These are phyloP conservation scores for Ogataea paradorogensis DNA, from an alignment of 805 yeast species.

Conservation along the genomic window DNA sequence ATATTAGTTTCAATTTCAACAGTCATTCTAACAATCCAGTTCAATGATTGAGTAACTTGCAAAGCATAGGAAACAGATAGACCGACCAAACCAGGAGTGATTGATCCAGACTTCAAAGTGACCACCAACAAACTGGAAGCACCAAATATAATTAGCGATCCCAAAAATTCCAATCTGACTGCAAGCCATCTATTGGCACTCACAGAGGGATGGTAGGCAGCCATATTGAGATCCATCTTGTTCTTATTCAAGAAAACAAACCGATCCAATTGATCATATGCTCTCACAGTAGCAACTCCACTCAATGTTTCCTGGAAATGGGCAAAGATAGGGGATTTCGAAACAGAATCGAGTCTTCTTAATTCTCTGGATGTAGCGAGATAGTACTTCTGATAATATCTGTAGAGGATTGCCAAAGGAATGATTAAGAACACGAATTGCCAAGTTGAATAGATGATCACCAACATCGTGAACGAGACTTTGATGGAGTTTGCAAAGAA, in stretches of 20 bases:
- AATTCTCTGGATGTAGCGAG: constrained; percentile 76
- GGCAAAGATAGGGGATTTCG: constrained; percentile 77
- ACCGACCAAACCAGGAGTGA: constrained; percentile 92
- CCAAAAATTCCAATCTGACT: constrained; percentile 86
- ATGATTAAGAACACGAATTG: constrained; percentile 67
- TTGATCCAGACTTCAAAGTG: constrained; percentile 61
- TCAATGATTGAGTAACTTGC: constrained; percentile 87
- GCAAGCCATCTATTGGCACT: constrained; percentile 98
- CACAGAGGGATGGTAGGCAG: constrained; percentile 88
- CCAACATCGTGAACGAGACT: constrained; percentile 72
- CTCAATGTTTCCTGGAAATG: constrained; percentile 80
- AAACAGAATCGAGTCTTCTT: constrained; percentile 76
- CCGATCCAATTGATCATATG: constrained; percentile 63
- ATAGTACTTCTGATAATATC: constrained; percentile 73
- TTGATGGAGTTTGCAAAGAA: constrained; percentile 60
- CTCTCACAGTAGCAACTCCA: constrained; percentile 75
- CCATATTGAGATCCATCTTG: constrained; percentile 81
- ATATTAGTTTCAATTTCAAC: constrained; percentile 97
- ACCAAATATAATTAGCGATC: constrained; percentile 81
- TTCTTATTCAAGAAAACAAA: constrained; percentile 62
- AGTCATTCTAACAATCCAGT: constrained; percentile 98
- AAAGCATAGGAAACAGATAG: constrained; percentile 89
- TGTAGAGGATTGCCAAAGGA: constrained; percentile 66
- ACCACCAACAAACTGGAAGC: constrained; percentile 81
- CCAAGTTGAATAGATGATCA: constrained; percentile 87